Base-by-base conservation (phyloP, 1,284 basidiomycete species). In the Tranzscheliella williamsii region DNA sequence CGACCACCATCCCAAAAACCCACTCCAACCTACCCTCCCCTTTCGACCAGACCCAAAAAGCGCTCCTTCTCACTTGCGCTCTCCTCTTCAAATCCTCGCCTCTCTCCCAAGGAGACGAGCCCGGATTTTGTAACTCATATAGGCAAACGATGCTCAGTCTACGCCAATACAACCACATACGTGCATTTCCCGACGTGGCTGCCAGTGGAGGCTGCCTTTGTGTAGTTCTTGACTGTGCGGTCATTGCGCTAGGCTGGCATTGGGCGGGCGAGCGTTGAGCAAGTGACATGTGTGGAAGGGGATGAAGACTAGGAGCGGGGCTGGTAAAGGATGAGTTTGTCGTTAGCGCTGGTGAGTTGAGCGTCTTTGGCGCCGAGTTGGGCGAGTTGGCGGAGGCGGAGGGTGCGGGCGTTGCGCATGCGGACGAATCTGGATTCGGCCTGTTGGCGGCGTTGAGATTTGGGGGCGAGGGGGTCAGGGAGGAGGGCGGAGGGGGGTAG, bases 371-470 rank as follows among this genome's bases (percentile, higher is more conserved):
- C 56, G 5, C 72, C 72, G 2, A 70, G 32, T 24, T 57, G 56
- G 16, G 71, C 67, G 11, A 74, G 38, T 31, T 69, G 63, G 11
- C 72, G 38, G 24, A 74, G 27, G 0, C 68, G 38, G 11, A 58
- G 22, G 4, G 58, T 69, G 2, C 56, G 44, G 0, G 34, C 29
- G 33, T 69, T 65, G 4, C 57, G 47, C 35, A 69, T 49, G 2
- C 63, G 48, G 8, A 60, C 34, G 50, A 70, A 73, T 2, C 50
- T 26, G 1, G 47, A 41, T 22, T 67, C 61, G 8, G 42, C 65
- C 35, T 51, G 42, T 37, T 60, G 13, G 41, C n/a, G 4, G 38
- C 24, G 12, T 21, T 37, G 3, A 53, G 29, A 29, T 29, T n/a
- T 29, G 32, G 8, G 8, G 18, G 12, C 9, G 32, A 11, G 9